These are phyloP conservation scores for Cutaneotrichosporon cavernicola DNA, from an alignment of 1,284 basidiomycete species.

Conservation along the genomic window DNA sequence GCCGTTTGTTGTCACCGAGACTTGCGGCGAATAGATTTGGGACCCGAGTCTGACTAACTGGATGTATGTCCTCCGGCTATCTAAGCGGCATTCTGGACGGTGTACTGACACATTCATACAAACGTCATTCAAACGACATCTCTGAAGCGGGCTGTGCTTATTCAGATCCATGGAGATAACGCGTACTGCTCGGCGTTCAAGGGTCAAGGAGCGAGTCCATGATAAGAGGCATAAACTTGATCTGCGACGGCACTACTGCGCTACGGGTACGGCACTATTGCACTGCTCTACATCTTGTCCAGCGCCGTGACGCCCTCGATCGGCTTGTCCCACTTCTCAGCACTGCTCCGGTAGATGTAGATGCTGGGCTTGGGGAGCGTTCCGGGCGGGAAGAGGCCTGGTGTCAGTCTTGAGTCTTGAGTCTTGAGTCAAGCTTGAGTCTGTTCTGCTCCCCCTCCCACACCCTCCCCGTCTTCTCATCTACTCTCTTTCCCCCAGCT, in stretches of 20 bases:
- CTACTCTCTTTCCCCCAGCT: neutral
- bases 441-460: no score
- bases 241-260: neutral
- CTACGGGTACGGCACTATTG: no score
- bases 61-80: neutral
- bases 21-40: neutral
- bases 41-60: neutral
- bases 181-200: no score
- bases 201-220: no score
- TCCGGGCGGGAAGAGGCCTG: slow-evolving; percentile 8
- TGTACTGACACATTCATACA: no score
- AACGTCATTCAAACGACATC: no score
- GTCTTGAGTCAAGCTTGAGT: no score
- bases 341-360: neutral
- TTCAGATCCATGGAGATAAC: no score
- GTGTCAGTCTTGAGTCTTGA: neutral
- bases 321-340: slow-evolving; percentile 5
- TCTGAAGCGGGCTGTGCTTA: no score
- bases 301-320: neutral
- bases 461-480: neutral
- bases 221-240: neutral
- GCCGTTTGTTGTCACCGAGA: neutral
- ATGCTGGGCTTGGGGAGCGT: slow-evolving; percentile 3
- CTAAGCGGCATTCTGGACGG: neutral
- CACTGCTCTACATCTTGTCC: neutral